Conservation (phyloP, 106 monocot genomes). For the Acanthochlamys bracteata region DNA sequence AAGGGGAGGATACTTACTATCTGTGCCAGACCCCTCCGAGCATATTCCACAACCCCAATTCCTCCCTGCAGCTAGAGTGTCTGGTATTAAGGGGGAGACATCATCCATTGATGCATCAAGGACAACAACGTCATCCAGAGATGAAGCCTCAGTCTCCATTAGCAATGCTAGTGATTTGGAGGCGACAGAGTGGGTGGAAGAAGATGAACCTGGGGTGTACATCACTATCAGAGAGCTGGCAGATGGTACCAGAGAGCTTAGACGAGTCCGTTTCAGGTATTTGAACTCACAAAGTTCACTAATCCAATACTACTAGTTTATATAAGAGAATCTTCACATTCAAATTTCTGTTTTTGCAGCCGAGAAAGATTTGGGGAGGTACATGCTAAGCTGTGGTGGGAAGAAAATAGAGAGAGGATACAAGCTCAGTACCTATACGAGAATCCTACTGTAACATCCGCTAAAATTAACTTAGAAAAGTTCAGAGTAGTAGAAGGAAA, state of each 20-base stretch:
- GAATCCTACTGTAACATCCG: conserved; percentile 2
- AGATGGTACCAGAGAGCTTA: conserved; percentile 82
- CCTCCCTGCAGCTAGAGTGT: conserved; percentile 7
- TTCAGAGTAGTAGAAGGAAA: too few relatives aligned
- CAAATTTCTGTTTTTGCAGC: conserved; percentile 36
- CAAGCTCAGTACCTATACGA: conserved; percentile 69
- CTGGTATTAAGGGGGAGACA: conserved; percentile 15
- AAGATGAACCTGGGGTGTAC: conserved; percentile 89
- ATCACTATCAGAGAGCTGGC: conserved; percentile 73
- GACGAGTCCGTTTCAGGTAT: conserved; percentile 91
- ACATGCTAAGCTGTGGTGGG: conserved; percentile 95
- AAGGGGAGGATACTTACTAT: conserved; percentile 10
- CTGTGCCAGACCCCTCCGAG: conserved; percentile 68
- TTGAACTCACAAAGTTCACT: too few relatives aligned
- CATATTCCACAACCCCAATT: conserved; percentile 47
- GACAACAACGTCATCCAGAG: conserved; percentile 68
- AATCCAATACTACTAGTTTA: too few relatives aligned
- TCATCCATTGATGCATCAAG: conserved; percentile 49
- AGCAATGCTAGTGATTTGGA: conserved; percentile 78
- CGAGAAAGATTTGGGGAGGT: conserved; percentile 88
- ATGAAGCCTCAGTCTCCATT: conserved; percentile 61
- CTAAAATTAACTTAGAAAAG: too few relatives aligned
- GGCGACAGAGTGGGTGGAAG: conserved; percentile 86
- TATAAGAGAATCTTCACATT: too few relatives aligned
- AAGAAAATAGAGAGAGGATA: conserved; percentile 86